Conservation (phyloP, 805 yeast genomes). For the Starmerella etchellsii region DNA sequence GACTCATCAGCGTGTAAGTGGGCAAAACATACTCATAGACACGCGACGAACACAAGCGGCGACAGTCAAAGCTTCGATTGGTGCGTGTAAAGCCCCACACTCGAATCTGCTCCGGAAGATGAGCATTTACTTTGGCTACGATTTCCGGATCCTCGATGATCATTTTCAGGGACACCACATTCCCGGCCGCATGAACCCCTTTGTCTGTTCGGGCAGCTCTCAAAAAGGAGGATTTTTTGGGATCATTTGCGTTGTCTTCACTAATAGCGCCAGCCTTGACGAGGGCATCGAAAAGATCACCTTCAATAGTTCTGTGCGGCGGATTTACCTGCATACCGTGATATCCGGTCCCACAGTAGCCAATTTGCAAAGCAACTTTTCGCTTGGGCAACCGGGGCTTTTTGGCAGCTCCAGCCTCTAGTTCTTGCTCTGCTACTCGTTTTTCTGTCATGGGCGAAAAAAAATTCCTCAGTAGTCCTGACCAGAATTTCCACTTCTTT, state of each 20-base stretch:
- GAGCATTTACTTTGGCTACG: conserved; percentile 55
- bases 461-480: neutral
- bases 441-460: conserved; percentile 7
- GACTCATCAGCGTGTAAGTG: conserved; percentile 78
- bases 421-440: conserved; percentile 9
- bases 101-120: conserved; percentile 74
- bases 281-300: conserved; percentile 72
- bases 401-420: conserved; percentile 4
- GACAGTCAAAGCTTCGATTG: conserved; percentile 83
- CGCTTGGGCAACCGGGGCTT: conserved; percentile 41
- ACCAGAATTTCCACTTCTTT: conserved; percentile 1
- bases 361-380: conserved; percentile 81
- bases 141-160: conserved; percentile 72
- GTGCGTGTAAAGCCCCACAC: conserved; percentile 88
- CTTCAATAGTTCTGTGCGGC: conserved; percentile 79
- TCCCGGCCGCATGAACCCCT: conserved; percentile 97
- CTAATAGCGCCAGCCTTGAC: conserved; percentile 80
- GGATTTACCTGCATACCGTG: conserved; percentile 94
- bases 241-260: conserved; percentile 72
- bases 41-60: conserved; percentile 92
- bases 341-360: conserved; percentile 93
- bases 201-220: conserved; percentile 66
- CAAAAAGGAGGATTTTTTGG: conserved; percentile 71
- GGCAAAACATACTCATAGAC: conserved; percentile 90
- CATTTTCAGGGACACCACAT: conserved; percentile 71